These are phyloP conservation scores for Coemansia asiatica DNA, from an alignment of 192 early-diverging fungal genomes.

Conservation along the genomic window DNA sequence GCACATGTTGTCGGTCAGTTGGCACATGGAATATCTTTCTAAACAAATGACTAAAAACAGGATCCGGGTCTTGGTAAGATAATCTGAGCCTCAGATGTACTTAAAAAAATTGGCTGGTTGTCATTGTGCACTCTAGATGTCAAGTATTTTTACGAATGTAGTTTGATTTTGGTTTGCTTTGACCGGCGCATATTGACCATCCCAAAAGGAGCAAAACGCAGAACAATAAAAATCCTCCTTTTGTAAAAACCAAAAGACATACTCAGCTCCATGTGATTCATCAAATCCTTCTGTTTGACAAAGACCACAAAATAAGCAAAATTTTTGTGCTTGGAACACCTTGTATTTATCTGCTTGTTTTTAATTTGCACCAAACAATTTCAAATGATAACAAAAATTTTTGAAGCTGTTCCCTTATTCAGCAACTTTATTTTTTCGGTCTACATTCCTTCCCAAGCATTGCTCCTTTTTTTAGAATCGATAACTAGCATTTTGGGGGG, in stretches of 20 bases:
- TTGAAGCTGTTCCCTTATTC: background rate
- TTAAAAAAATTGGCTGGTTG: no score
- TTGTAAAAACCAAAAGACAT: background rate
- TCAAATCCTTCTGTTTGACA: background rate
- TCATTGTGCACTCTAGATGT: no score
- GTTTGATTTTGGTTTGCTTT: background rate
- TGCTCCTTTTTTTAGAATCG: background rate
- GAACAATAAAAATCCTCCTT: background rate
- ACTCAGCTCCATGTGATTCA: constrained; percentile 9
- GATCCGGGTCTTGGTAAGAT: no score
- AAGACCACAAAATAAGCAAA: background rate
- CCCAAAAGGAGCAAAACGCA: background rate
- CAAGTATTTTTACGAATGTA: no score
- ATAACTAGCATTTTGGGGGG: background rate
- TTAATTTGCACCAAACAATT: background rate
- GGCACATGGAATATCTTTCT: no score
- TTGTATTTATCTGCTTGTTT: background rate
- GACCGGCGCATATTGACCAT: background rate
- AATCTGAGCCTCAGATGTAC: no score
- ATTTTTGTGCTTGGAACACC: background rate
- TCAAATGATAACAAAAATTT: background rate
- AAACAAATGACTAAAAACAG: no score
- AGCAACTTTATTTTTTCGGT: no score
- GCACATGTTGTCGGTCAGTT: no score
- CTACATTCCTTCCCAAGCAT: no score